Evolutionary conservation across 176 grass and related monocot species (phyloP), one percentile per base, ranked within the genome.

Genomic region (Musa itinerans): DNA sequence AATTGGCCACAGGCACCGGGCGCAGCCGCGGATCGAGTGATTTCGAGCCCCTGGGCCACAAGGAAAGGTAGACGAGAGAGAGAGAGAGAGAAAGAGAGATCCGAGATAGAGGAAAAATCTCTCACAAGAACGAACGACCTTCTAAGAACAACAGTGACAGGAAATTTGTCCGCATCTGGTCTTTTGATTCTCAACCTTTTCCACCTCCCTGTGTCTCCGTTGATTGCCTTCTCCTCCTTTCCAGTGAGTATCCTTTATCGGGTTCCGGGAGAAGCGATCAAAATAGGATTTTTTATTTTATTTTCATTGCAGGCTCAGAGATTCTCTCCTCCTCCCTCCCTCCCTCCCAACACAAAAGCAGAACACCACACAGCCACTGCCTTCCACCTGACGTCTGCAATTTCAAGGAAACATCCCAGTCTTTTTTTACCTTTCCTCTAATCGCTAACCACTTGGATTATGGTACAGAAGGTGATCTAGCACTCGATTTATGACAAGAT

Each of bases 151-250:
- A 43, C 78, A 90, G 78, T 85, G 83, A 79, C 88, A 86, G 78
- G 77, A 86, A 86, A 84, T 79, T 86, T 90, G 88, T 90, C 84
- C 83, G 83, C 82, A 75, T 85, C 64, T 73, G 76, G 66, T 83
- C 87, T 66, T 83, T 85, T 86, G 71, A 88, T 89, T 80, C 86
- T 50, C 67, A 50, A 34, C 67, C 67, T 69, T 69, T 70, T 50
- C 68, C 13, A 19, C 43, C 48, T 50, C 48, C 11, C 17, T 70
- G 29, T 6, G 34, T 43, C 34, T 6, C 34, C 34, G 34, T 43
- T 29, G 56, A 69, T 69, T 50, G 67, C 34, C 67, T 48, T 70
- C 68, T n/a, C 7, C 68, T 51, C n/a, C 68, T 70, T 61, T 61
- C 57, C 34, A 70, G 16, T 50, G 68, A 70, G 68, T 20, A 51